These are phyloP conservation scores for Lepidopterella palustris DNA, from an alignment of 495 filamentous ascomycete genomes.

Conservation along the genomic window DNA sequence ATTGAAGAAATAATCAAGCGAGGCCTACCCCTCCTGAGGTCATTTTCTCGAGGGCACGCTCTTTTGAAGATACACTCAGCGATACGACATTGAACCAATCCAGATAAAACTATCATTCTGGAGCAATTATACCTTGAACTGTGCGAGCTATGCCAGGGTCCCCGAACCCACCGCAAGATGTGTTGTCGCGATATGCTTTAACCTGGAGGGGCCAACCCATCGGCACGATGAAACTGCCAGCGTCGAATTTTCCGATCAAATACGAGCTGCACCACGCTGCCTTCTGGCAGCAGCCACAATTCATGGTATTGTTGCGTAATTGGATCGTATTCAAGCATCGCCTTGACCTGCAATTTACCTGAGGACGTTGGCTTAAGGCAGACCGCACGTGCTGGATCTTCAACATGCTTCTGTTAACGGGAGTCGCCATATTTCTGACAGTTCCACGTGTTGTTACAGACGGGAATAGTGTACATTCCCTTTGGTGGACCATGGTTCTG, in stretches of 20 bases:
- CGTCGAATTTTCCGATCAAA: neutral
- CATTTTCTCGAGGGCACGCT: too few relatives aligned
- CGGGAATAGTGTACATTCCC: neutral
- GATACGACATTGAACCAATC: too few relatives aligned
- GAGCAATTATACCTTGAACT: too few relatives aligned
- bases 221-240: neutral
- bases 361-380: neutral
- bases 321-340: neutral
- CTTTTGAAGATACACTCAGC: too few relatives aligned
- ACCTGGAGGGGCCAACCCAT: neutral
- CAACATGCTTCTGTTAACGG: neutral
- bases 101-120: too few relatives aligned
- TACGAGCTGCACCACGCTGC: neutral
- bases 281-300: neutral
- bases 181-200: neutral
- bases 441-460: neutral
- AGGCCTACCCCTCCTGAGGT: too few relatives aligned
- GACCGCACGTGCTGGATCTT: neutral
- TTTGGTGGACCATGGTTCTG: neutral
- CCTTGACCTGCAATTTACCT: neutral
- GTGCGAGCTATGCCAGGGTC: too few relatives aligned
- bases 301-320: neutral
- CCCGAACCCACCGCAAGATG: neutral
- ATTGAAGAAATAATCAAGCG: too few relatives aligned
- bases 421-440: neutral